These are phyloP conservation scores for Chalciporus piperatus DNA, from an alignment of 768 basidiomycete genomes.

Conservation along the genomic window DNA sequence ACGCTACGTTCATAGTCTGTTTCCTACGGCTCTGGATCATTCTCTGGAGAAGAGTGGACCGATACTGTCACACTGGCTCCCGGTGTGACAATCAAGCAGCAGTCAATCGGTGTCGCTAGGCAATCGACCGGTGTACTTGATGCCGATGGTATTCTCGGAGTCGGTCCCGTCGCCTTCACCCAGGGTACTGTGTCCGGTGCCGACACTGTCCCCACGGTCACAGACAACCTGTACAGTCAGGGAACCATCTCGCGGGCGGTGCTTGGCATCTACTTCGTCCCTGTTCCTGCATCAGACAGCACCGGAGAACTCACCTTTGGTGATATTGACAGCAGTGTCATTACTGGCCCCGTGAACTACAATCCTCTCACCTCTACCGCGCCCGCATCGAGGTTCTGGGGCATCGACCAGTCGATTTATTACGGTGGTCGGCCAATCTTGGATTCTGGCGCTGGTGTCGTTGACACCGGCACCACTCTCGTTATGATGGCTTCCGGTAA, in stretches of 20 bases:
- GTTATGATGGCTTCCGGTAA: conserved; percentile 16
- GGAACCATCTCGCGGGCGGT: conserved; percentile 31
- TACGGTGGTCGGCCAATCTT: conserved; percentile 20
- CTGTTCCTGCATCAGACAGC: conserved; percentile 14
- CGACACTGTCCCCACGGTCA: conserved; percentile 30
- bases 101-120: too few species aligned
- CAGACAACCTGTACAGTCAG: conserved; percentile 31
- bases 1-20: background rate
- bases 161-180: background rate
- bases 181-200: background rate
- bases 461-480: conserved; percentile 31
- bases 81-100: background rate
- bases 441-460: conserved; percentile 22
- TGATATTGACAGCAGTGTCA: conserved; percentile 13
- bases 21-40: background rate
- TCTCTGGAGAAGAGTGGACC: conserved; percentile 1
- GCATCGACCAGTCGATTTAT: conserved; percentile 23
- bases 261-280: conserved; percentile 31
- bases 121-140: conserved; percentile 2
- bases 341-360: conserved; percentile 16
- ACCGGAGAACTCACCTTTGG: conserved; percentile 28
- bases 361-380: conserved; percentile 19
- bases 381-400: conserved; percentile 27
- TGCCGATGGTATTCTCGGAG: background rate
- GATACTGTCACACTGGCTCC: background rate